Base-by-base conservation (phyloP, 2,329 filamentous ascomycete species). In the Talaromyces sp. region DNA sequence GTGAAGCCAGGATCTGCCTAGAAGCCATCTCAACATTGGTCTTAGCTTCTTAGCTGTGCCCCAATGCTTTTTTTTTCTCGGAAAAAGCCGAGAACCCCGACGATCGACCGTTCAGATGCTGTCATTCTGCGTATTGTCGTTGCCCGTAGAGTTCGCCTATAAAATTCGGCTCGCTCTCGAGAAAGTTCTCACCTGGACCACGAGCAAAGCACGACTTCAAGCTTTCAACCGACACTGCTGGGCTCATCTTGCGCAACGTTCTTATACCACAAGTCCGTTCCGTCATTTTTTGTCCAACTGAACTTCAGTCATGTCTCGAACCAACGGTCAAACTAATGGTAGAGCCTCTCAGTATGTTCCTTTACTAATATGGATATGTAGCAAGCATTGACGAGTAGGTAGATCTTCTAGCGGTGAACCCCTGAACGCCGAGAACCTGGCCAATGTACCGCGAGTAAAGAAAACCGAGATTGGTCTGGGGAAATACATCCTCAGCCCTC, bases 361-460 rank as follows among this genome's bases (percentile, higher is more conserved):
- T 41, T 22, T n/a, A 19, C 45, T 21, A 4, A 4, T 21, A 10
- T 48, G 8, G 28, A 48, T 17, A 13, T 35, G 19, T 25, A 40
- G 13, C 40, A 41, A 33, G 11, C 39, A 21, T 41, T 58, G 22
- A 58, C 28, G 7, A 19, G 10, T n/a, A 31, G 15, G 8, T 40
- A 21, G 36, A 52, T 36, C 40, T 33, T 33, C 45, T 15, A 39
- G 37, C n/a, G 9, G 17, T 21, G 45, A 28, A 39, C 19, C 36
- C 10, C 37, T 59, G 3, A 56, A 48, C 15, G 28, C 45, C 6
- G 31, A 54, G 10, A 59, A 56, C 22, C 45, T 59, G n/a, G 36
- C 52, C 8, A 36, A 51, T 19, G 39, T 59, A n/a, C 41, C 57
- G 10, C 28, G 25, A 45, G 55, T 45, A 5, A 43, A 41, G 21